phyloP scores from a whole-genome alignment of 2,329 filamentous ascomycete species.

The Parastagonospora nodorum region DNA sequence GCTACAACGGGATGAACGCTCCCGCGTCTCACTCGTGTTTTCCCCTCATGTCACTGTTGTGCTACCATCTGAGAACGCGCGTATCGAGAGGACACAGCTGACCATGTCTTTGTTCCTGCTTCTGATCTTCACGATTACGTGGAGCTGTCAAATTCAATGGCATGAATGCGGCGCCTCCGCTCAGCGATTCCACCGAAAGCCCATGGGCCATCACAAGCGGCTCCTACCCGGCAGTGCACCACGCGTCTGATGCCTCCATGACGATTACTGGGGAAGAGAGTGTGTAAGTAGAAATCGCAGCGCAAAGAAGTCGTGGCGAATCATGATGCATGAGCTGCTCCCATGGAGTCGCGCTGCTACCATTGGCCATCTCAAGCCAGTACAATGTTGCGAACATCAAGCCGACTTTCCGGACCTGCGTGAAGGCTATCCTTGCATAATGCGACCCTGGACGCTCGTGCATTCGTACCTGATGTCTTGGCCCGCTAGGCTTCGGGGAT shows the following conservation, averaged over 20 bases:
- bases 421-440: slow-evolving; percentile 20
- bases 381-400: slow-evolving; percentile 17
- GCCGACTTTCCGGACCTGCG: slow-evolving; percentile 33
- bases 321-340: slow-evolving; percentile 15
- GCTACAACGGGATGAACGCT: neutral
- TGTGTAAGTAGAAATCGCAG: slow-evolving; percentile 3
- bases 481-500: slow-evolving; percentile 23
- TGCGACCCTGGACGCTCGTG: slow-evolving; percentile 24
- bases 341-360: slow-evolving; percentile 4
- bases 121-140: no score
- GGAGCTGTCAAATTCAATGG: no score
- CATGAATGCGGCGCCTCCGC: no score
- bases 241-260: neutral
- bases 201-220: neutral
- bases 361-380: slow-evolving; percentile 19
- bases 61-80: no score
- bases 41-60: neutral
- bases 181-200: no score
- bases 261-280: neutral
- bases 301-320: slow-evolving; percentile 18
- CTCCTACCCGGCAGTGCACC: neutral
- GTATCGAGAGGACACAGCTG: neutral
- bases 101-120: neutral
- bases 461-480: slow-evolving; percentile 27
- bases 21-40: neutral